Conservation (phyloP, 768 basidiomycete genomes). For the Russula dissimulans region DNA sequence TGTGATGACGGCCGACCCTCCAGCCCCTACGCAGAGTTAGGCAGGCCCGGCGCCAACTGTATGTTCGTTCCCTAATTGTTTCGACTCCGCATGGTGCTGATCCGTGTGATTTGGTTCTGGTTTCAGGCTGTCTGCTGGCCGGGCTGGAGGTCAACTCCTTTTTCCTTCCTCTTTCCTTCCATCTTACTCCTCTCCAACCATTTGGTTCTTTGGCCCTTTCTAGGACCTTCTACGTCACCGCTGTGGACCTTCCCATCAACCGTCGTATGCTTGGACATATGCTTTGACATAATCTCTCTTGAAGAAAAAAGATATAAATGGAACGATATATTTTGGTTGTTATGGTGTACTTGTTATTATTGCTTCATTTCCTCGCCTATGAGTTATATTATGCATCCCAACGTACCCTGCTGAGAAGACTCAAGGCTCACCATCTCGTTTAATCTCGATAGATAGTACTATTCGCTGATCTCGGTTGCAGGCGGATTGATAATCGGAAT, state of each 20-base stretch:
- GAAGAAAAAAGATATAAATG: not conserved
- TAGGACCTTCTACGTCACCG: not conserved
- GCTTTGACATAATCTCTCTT: not conserved
- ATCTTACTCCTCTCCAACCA: not conserved
- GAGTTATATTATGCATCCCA: too few species aligned
- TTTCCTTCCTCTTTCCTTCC: not conserved
- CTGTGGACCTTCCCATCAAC: not conserved
- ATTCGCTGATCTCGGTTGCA: too few species aligned
- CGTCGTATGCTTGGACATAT: not conserved
- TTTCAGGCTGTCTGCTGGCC: conserved; percentile 15
- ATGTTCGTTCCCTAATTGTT: not conserved
- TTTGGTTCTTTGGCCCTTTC: not conserved
- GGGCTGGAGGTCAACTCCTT: conserved; percentile 1
- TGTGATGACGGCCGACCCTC: conserved; percentile 25
- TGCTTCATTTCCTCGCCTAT: not conserved
- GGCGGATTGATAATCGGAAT: too few species aligned
- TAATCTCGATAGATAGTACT: too few species aligned
- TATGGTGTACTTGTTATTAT: not conserved
- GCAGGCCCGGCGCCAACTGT: not conserved
- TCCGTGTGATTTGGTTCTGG: not conserved
- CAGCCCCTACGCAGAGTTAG: conserved; percentile 10
- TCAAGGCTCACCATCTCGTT: too few species aligned
- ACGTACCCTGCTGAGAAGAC: too few species aligned
- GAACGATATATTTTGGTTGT: not conserved
- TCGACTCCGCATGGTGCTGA: not conserved